These are phyloP conservation scores for Eucalyptus sp. DNA, from an alignment of 345 rosid species.

Conservation along the genomic window DNA sequence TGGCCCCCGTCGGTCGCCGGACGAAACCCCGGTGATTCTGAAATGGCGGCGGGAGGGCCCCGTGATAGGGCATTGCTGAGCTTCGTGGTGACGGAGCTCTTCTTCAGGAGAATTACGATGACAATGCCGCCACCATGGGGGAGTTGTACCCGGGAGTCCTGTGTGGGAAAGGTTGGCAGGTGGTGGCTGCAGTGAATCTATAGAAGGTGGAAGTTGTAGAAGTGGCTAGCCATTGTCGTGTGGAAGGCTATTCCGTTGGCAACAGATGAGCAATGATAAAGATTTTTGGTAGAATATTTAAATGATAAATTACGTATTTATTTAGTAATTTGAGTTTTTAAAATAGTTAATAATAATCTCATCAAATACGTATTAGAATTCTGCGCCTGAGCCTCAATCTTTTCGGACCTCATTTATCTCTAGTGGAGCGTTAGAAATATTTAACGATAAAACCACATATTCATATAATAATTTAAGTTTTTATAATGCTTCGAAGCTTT, in stretches of 20 bases:
- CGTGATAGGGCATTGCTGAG: neutral
- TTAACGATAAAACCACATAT: too few relatives aligned
- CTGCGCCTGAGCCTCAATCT: rapidly evolving
- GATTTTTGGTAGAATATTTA: too few relatives aligned
- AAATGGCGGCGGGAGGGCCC: neutral
- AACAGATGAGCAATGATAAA: neutral
- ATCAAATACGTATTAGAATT: too few relatives aligned
- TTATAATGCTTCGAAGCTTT: neutral
- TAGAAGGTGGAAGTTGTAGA: rapidly evolving
- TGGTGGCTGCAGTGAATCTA: neutral
- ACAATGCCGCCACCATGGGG: rapidly evolving
- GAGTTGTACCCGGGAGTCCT: rapidly evolving
- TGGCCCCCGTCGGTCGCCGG: too few relatives aligned
- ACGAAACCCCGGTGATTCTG: rapidly evolving
- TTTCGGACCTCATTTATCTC: too few relatives aligned
- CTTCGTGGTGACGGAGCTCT: neutral
- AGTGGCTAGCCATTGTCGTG: neutral
- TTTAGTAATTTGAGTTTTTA: too few relatives aligned
- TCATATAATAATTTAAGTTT: too few relatives aligned
- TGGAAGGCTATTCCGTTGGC: neutral
- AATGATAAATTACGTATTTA: too few relatives aligned
- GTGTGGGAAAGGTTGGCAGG: neutral
- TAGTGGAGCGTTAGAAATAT: rapidly evolving
- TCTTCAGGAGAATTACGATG: neutral
- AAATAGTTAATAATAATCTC: rapidly evolving